Evolutionary conservation across 108 stramenopile species (phyloP), one percentile per base, ranked within the genome.

Genomic region (Aurantiochytrium sp.): DNA sequence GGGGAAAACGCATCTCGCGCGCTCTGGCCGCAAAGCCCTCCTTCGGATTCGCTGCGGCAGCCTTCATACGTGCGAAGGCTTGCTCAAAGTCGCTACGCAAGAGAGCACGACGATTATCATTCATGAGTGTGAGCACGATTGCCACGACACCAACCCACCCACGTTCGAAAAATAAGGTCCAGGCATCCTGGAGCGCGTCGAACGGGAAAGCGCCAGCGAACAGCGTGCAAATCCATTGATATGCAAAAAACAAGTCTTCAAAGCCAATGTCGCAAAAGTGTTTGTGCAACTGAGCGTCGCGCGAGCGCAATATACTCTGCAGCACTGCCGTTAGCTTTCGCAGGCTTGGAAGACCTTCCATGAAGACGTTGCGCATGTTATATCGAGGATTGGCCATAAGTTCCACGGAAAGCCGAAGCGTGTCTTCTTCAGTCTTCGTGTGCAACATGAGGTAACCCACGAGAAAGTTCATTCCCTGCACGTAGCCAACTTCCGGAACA

Each of bases 391-490:
- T 83, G 8, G 76, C 45, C 76, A 83, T 53, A 3, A 83, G 51
- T 45, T 83, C 76, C 18, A 83, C 25, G 23, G 25, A 6, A 12
- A 83, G 45, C 25, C 76, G 76, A 1, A 53, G 51, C n/a, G 76
- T 45, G 25, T n/a, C n/a, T 0, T 47, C 18, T 12, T 83, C 76
- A 14, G 76, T 83, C 51, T 83, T 83, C 1, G 49, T 6, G 51
- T 83, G 76, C 4, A 83, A 23, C 76, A 83, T 23, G 25, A 83
- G 51, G 51, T 3, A 83, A 28, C 76, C 76, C 19, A 83, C 23
- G 3, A 83, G 51, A 53, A 83, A 83, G 76, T 83, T 83, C 76
- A 83, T 83, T 0, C 76, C 76, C 51, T 83, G 76, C n/a, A 83
- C 76, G 51, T 83, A 83, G 49, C 76, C 76, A 53, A 83, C 76